Base-by-base conservation (phyloP, 768 basidiomycete genomes). In the Suillus subalutaceus region DNA sequence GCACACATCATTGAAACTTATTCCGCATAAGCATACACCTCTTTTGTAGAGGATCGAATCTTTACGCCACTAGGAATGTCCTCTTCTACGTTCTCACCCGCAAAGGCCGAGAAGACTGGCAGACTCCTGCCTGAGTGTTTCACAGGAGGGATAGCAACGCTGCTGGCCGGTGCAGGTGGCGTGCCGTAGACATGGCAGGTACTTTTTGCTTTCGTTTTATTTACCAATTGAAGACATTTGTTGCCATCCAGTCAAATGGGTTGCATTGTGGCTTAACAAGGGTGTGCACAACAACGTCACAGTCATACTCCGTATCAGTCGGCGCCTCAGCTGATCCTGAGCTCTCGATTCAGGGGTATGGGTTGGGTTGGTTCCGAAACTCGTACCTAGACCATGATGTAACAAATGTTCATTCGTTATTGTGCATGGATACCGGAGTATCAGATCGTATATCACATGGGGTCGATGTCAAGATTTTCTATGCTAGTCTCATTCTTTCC, bases 351-450 rank as follows among this genome's bases (percentile, higher is more conserved):
- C 16, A 48, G 1, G 79, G 75, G 7, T 85, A 84, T 67, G 82
- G 80, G 3, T 68, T 82, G 70, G 84, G 84, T 5, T 84, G 83
- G 83, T 41, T n/a, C 48, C 74, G 80, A 8, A 57, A 20, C 8
- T 78, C 83, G 1, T 82, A 80, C 62, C 73, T 71, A 2, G 83
- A 80, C 0, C 80, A 83, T 62, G 79, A 83, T 35, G 82, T 83
- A 66, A 52, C 73, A 57, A 30, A 32, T 58, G 44, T 37, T 20
- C 40, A 26, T 55, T 4, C 12, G 3, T 64, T 44, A 57, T 43
- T 10, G 32, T 8, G 13, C 26, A 23, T 16, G 2, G 20, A 65
- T 62, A 15, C 16, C 32, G 2, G 35, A 30, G 7, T n/a, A 23
- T 2, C 16, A 83, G 84, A 40, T 79, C 6, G 63, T 83, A 7